Conservation (phyloP, 1,139 yeast genomes). For the Candida neerlandica region DNA sequence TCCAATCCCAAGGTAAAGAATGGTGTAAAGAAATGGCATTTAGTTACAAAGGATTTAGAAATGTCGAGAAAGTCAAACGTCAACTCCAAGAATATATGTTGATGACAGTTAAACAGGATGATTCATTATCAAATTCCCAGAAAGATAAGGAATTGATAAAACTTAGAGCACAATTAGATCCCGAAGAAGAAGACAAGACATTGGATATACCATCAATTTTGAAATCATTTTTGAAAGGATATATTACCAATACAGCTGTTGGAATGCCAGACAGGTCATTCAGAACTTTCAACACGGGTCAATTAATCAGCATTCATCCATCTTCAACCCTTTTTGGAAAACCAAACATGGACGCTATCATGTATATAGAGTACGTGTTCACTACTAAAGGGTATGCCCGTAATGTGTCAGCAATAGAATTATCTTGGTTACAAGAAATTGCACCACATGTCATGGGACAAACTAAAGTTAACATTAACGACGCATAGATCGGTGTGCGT, state of each 20-base stretch:
- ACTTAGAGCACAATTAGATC: conserved; percentile 31
- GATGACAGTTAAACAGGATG: conserved; percentile 45
- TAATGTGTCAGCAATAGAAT: conserved; percentile 78
- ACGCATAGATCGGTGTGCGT: neutral
- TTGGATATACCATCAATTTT: conserved; percentile 63
- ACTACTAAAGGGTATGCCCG: conserved; percentile 94
- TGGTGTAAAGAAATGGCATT: conserved; percentile 86
- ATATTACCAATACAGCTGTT: conserved; percentile 81
- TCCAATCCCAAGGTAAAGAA: conserved; percentile 54
- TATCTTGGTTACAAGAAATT: conserved; percentile 83
- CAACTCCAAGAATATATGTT: conserved; percentile 78
- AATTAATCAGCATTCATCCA: conserved; percentile 85
- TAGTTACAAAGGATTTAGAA: conserved; percentile 77
- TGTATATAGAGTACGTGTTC: conserved; percentile 93
- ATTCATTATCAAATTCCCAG: conserved; percentile 28
- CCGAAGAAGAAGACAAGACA: conserved; percentile 25
- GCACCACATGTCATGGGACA: conserved; percentile 70
- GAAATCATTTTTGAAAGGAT: conserved; percentile 82
- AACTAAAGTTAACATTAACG: conserved; percentile 27
- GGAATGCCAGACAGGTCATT: conserved; percentile 95
- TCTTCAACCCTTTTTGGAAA: conserved; percentile 86
- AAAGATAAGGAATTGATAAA: conserved; percentile 29
- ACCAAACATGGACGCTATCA: conserved; percentile 75
- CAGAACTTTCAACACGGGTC: conserved; percentile 80
- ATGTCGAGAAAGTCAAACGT: conserved; percentile 71